Conservation (phyloP, 176 grass and related monocot species). For the Carex myosuroides region DNA sequence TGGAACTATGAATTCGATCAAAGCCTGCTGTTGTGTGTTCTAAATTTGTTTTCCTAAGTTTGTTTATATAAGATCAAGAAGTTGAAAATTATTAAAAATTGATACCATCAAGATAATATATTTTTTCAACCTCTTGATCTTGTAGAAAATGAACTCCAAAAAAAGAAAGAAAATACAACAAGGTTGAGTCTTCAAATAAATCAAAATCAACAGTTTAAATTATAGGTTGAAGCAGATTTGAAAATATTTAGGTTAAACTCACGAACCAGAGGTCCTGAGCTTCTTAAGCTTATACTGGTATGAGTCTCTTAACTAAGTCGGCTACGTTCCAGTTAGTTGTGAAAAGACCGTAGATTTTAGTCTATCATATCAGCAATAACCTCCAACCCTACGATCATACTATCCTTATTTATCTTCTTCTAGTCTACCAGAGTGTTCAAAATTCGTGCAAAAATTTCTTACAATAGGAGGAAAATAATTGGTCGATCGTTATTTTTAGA, state of each 20-base stretch:
- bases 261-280: not conserved
- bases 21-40: not conserved
- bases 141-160: not conserved
- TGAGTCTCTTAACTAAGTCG: not conserved
- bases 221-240: not conserved
- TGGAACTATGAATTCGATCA: not conserved
- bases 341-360: not conserved
- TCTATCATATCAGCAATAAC: not conserved
- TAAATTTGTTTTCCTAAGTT: not conserved
- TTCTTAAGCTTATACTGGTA: not conserved
- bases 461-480: too few species aligned
- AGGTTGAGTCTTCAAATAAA: not conserved
- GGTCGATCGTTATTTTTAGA: too few species aligned
- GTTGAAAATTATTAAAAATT: not conserved
- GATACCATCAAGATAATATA: not conserved
- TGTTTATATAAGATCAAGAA: not conserved
- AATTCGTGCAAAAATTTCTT: too few species aligned
- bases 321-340: not conserved
- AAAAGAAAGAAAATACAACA: not conserved
- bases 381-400: not conserved
- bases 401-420: too few species aligned
- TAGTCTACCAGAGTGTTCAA: too few species aligned
- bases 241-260: not conserved
- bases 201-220: not conserved
- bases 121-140: not conserved